Percentiles rank a stretch among this genome's conserved stretches.
These are phyloP conservation scores for Aspergillus quadricinctus DNA, from an alignment of 2,329 filamentous ascomycete species.

Conservation along the genomic window DNA sequence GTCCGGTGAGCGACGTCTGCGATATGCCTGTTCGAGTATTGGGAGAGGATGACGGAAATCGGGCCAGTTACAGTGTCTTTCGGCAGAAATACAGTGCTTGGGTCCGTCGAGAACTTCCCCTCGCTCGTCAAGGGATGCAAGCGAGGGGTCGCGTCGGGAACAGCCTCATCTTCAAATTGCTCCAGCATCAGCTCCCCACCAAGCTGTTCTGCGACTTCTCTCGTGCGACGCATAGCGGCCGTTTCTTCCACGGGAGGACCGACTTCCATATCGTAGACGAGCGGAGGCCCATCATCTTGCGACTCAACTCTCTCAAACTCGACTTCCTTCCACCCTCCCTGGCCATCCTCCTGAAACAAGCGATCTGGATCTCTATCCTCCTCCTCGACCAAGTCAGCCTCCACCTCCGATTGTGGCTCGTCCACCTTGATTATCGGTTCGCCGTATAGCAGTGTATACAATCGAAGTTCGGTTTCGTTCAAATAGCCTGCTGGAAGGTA, in stretches of 20 bases:
- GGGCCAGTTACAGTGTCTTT: slow-evolving; percentile 65
- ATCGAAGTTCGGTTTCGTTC: slow-evolving; percentile 62
- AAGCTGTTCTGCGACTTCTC: slow-evolving; percentile 37
- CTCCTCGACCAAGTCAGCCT: slow-evolving; percentile 23
- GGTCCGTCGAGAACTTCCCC: slow-evolving; percentile 70
- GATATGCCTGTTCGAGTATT: slow-evolving; percentile 70
- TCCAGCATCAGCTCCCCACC: slow-evolving; percentile 42
- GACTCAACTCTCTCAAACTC: slow-evolving; percentile 16
- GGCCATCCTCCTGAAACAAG: slow-evolving; percentile 35
- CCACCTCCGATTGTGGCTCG: slow-evolving; percentile 19
- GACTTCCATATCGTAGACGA: slow-evolving; percentile 30
- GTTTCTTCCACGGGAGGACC: slow-evolving; percentile 24
- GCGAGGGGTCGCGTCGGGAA: slow-evolving; percentile 46
- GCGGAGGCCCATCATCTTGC: slow-evolving; percentile 18
- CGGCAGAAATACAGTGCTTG: slow-evolving; percentile 72
- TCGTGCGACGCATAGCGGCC: slow-evolving; percentile 29
- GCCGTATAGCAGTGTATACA: slow-evolving; percentile 81
- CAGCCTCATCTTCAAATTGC: slow-evolving; percentile 39
- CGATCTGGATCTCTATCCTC: slow-evolving; percentile 28
- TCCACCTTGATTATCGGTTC: slow-evolving; percentile 51
- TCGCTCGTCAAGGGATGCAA: slow-evolving; percentile 69
- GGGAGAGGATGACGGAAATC: slow-evolving; percentile 62
- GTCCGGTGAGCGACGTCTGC: slow-evolving; percentile 64
- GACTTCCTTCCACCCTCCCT: slow-evolving; percentile 36
- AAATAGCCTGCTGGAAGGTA: slow-evolving; percentile 69